Percentiles rank a stretch among this genome's conserved stretches.
Evolutionary conservation across 495 filamentous ascomycete species (phyloP).

Genomic region (Hypoxylon perforatum): DNA sequence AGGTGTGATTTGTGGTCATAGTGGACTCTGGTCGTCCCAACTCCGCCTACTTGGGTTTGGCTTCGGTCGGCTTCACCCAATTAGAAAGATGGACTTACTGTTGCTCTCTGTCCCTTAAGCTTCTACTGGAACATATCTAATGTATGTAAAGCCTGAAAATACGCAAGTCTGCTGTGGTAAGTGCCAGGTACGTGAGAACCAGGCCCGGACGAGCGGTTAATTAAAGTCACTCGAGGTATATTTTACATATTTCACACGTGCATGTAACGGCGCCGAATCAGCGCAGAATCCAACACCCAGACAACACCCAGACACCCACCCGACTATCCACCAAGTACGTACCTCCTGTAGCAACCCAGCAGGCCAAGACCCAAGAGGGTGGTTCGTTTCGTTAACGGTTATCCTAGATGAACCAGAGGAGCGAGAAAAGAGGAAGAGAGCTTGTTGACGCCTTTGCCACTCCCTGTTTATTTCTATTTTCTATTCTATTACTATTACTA

Average conservation of each 20-base stretch:
- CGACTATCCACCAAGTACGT: neutral
- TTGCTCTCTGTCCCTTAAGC: no score
- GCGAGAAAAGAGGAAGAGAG: no score
- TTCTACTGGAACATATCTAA: no score
- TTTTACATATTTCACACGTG: constrained; percentile 30
- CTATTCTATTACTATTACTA: neutral
- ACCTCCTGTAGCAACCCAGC: no score
- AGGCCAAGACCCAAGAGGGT: constrained; percentile 21
- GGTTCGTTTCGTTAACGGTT: constrained; percentile 37
- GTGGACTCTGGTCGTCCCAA: constrained; percentile 9
- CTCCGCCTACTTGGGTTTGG: neutral
- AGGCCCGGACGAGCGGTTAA: constrained; percentile 8
- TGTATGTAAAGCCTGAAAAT: neutral
- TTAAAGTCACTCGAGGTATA: constrained; percentile 21
- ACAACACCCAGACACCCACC: neutral
- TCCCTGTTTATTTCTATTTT: constrained; percentile 9
- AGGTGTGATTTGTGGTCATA: constrained; percentile 1
- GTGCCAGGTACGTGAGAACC: constrained; percentile 14
- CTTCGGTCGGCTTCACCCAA: constrained; percentile 23
- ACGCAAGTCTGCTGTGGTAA: no score
- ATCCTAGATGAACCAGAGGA: no score
- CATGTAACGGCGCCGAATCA: constrained; percentile 16
- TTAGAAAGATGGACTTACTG: constrained; percentile 14
- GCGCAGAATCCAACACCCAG: no score
- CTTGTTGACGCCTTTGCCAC: constrained; percentile 35